phyloP scores from a whole-genome alignment of 2,329 filamentous ascomycete species.

The Fusarium sp. region DNA sequence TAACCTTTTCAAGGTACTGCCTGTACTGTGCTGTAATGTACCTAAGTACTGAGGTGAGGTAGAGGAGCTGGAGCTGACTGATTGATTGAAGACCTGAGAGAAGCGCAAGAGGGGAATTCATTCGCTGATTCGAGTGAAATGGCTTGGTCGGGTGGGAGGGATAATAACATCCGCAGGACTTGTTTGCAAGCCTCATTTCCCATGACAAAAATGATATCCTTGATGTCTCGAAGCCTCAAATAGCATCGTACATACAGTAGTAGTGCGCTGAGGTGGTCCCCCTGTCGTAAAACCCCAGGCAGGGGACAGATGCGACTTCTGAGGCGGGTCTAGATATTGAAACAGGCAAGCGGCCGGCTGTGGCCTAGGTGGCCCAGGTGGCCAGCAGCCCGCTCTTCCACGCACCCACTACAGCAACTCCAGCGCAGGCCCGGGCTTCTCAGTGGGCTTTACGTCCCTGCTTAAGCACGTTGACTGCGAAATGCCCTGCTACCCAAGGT shows the following conservation, averaged over 20 bases:
- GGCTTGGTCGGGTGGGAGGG: not conserved
- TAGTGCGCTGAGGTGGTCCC: conserved; percentile 16
- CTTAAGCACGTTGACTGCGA: not conserved
- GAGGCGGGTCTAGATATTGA: conserved; percentile 11
- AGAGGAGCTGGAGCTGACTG: too few relatives aligned
- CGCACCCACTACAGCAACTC: not conserved
- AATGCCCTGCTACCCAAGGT: not conserved
- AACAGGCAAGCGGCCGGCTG: conserved; percentile 5
- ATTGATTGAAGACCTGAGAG: not conserved
- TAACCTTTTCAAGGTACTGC: too few relatives aligned
- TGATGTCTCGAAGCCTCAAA: conserved; percentile 22
- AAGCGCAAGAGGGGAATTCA: conserved; percentile 1
- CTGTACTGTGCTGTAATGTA: too few relatives aligned
- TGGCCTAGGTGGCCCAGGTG: not conserved
- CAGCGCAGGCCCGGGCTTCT: not conserved
- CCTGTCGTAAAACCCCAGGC: conserved; percentile 14
- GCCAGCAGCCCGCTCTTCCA: conserved; percentile 2
- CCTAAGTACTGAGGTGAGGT: too few relatives aligned
- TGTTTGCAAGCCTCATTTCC: conserved; percentile 14
- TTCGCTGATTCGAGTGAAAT: too few relatives aligned
- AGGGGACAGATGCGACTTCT: conserved; percentile 9
- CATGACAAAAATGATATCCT: conserved; percentile 5
- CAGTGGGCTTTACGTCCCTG: not conserved
- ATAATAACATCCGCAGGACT: conserved; percentile 18
- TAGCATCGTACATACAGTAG: not conserved